Evolutionary conservation across 306 rosid genomes (phyloP).

Genomic region (Chamaecrista fasciculata): DNA sequence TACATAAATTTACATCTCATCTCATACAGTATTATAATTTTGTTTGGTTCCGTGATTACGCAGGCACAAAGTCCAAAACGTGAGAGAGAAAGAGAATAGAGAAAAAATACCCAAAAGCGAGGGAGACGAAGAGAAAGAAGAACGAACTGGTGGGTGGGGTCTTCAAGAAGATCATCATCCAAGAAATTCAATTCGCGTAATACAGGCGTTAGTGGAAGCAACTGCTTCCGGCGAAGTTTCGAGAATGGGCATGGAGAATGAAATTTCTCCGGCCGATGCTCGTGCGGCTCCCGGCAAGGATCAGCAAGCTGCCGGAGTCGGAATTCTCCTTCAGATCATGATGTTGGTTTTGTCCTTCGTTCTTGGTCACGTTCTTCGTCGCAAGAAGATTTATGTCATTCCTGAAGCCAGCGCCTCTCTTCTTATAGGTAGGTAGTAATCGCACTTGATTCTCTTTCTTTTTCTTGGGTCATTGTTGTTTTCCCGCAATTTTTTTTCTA

Average conservation of each 20-base stretch:
- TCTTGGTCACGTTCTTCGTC: conserved; percentile 97
- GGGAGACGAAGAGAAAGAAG: background rate
- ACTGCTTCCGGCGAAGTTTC: conserved; percentile 8
- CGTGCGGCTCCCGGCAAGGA: conserved; percentile 73
- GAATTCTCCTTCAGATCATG: conserved; percentile 99
- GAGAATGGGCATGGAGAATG: conserved; percentile 57
- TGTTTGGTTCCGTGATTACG: background rate
- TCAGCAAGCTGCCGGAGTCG: conserved; percentile 99
- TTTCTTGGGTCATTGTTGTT: background rate
- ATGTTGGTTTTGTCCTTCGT: conserved; percentile 95
- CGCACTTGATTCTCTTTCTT: background rate
- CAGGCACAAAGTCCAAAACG: background rate
- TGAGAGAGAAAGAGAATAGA: background rate
- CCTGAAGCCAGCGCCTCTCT: conserved; percentile 99
- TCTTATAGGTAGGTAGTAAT: conserved; percentile 60
- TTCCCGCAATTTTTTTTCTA: background rate
- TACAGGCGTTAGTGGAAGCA: conserved; percentile 2
- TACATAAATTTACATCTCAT: background rate
- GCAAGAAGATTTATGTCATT: conserved; percentile 75
- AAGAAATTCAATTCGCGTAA: background rate
- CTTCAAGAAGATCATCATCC: background rate
- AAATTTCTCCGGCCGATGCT: conserved; percentile 70
- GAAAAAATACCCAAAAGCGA: background rate
- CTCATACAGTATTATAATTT: too few relatives aligned
- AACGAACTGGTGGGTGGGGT: conserved; percentile 15